These are phyloP conservation scores for Moesziomyces aphidis DNA, from an alignment of 1,284 basidiomycete genomes.

Conservation along the genomic window DNA sequence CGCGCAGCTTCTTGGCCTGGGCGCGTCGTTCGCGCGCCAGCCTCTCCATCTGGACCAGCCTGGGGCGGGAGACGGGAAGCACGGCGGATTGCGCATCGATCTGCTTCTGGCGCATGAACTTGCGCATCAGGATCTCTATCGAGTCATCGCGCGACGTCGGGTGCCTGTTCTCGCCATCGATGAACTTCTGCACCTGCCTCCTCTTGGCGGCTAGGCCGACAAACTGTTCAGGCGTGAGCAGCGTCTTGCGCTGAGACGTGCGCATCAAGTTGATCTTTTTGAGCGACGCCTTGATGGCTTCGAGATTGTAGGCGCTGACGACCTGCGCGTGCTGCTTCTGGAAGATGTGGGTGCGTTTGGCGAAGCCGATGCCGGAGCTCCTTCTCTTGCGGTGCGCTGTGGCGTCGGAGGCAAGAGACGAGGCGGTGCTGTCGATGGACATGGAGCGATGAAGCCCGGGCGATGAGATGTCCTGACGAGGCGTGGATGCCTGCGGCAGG, in stretches of 20 bases:
- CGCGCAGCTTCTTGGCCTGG: constrained; percentile 27
- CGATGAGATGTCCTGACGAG: not conserved
- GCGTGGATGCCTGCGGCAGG: constrained; percentile 4
- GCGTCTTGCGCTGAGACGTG: not conserved
- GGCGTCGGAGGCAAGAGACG: not conserved
- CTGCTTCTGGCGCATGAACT: constrained; percentile 20
- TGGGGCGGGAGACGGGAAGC: constrained; percentile 32
- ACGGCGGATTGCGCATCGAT: constrained; percentile 30
- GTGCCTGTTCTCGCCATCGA: constrained; percentile 40
- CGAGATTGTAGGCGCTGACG: not conserved
- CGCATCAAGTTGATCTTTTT: constrained; percentile 11
- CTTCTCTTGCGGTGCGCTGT: not conserved
- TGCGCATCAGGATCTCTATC: constrained; percentile 5
- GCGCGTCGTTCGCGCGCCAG: constrained; percentile 27
- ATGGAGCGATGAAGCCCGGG: constrained; percentile 8
- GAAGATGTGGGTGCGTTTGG: constrained; percentile 26
- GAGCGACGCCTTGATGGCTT: constrained; percentile 2
- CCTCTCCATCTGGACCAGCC: constrained; percentile 38
- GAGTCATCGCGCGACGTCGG: not conserved
- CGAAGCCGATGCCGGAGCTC: constrained; percentile 4
- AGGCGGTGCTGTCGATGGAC: constrained; percentile 19
- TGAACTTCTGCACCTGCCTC: constrained; percentile 21
- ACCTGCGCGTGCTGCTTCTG: constrained; percentile 9
- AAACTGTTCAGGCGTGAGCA: constrained; percentile 14
- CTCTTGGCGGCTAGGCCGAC: constrained; percentile 32